Base-by-base conservation (phyloP, 495 filamentous ascomycete species). In the Neurospora cerealis region DNA sequence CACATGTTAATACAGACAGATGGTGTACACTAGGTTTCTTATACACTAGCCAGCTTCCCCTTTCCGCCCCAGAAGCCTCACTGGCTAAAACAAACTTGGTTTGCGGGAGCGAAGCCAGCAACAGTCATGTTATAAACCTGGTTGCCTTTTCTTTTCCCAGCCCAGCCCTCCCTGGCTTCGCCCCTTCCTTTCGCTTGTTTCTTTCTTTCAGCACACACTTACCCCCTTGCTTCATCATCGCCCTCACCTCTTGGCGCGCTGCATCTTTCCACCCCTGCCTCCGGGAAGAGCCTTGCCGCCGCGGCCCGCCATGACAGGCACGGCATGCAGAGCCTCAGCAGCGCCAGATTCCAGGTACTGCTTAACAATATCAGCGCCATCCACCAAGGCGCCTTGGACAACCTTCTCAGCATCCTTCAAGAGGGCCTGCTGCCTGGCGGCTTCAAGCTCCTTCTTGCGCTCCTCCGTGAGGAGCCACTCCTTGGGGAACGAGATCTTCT, bases 391-490 rank as follows among this genome's bases (percentile, higher is more conserved):
- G 15, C 88, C 88, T 54, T 86, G 78, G 70, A 78, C 79, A 73
- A 73, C 70, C 76, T 83, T 87, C 73, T 78, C 48, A 73, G 85
- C 76, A 70, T 91, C 89, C 41, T 83, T 76, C 66, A 85, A 69
- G 70, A 83, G 74, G 19, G 85, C 79, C 78, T 88, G 79, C 62
- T 83, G 78, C 46, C 92, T 88, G 44, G 85, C 83, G 42, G 85
- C 88, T 48, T 87, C 87, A 69, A 98, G 81, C 78, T 91, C 85
- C 77, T 84, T 80, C 79, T 85, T 89, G 75, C 93, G 87, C 82
- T 90, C 86, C 72, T 88, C 84, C 6, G 89, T 93, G 88, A 98
- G 83, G 48, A 85, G 86, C 96, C 96, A 99, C 71, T 89, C 86
- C 73, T 88, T 85, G 2, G 96, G 96, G 84, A 97, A 98, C 72